phyloP scores from a whole-genome alignment of 108 stramenopile genomes.

The Conticribra guillardii region DNA sequence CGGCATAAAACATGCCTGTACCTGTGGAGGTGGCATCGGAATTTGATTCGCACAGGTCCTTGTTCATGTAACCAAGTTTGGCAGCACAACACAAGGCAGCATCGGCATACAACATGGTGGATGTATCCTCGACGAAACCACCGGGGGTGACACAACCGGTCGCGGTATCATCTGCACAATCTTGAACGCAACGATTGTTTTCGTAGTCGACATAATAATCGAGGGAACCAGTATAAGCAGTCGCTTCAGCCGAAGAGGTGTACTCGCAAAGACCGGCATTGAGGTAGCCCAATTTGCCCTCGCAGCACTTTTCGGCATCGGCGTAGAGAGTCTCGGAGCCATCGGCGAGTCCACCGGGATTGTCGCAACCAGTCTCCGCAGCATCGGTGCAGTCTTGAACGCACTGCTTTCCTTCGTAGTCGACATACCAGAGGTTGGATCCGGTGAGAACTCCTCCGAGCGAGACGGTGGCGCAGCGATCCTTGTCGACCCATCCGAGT shows the following conservation, averaged over 20 bases:
- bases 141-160: neutral
- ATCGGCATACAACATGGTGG: neutral
- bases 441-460: neutral
- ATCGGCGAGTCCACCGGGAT: neutral
- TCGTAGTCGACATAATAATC: neutral
- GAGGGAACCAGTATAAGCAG: neutral
- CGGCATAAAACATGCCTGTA: neutral
- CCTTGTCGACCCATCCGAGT: neutral
- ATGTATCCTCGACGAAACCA: neutral
- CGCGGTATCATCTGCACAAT: neutral
- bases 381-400: neutral
- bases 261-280: neutral
- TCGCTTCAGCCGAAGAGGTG: neutral
- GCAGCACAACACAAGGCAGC: neutral
- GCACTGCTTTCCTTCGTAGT: neutral
- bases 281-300: neutral
- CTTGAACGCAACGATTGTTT: neutral
- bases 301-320: neutral
- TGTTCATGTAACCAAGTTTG: neutral
- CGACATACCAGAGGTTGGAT: neutral
- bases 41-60: neutral
- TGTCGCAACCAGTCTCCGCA: neutral
- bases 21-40: neutral
- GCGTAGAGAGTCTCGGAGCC: neutral
- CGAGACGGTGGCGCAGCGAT: neutral